A percentile compares a stretch with the other conserved stretches of the same genome.
These are phyloP conservation scores for Skeletonema costatum DNA, from an alignment of 108 stramenopile genomes.

Conservation along the genomic window DNA sequence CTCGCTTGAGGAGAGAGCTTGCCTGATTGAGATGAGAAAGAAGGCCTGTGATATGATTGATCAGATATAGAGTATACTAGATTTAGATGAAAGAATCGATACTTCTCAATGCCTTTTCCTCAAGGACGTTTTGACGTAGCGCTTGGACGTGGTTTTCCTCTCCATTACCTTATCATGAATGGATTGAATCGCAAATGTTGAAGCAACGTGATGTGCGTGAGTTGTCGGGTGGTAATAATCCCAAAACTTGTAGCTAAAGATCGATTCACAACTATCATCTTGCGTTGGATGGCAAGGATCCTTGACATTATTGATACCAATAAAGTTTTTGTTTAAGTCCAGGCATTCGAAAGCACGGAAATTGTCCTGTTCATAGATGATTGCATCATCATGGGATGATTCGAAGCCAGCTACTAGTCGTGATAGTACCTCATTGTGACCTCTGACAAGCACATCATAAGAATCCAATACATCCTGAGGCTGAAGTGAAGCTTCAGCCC, in stretches of 20 bases:
- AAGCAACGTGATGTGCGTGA: slow-evolving; percentile 15
- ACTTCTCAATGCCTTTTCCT: neutral
- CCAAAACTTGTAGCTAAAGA: slow-evolving; percentile 16
- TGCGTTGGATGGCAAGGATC: slow-evolving; percentile 16
- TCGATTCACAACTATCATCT: slow-evolving; percentile 7
- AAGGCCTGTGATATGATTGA: slow-evolving; percentile 4
- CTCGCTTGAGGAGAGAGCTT: slow-evolving; percentile 60
- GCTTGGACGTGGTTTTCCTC: neutral
- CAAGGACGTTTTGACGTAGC: neutral
- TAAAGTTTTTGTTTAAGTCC: neutral
- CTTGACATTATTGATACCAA: slow-evolving; percentile 7
- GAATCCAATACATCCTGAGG: slow-evolving; percentile 12
- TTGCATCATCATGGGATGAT: neutral
- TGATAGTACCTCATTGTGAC: slow-evolving; percentile 11
- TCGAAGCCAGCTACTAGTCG: slow-evolving; percentile 3
- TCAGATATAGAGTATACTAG: neutral
- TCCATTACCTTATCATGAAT: slow-evolving; percentile 3
- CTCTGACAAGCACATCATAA: slow-evolving; percentile 9
- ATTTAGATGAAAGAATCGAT: neutral
- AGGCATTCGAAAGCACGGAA: slow-evolving; percentile 10
- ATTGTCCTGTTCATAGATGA: slow-evolving; percentile 6
- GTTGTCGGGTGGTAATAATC: slow-evolving; percentile 23
- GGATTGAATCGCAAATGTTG: slow-evolving; percentile 8
- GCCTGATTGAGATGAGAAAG: slow-evolving; percentile 30
- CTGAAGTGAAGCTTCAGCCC: slow-evolving; percentile 16